These are phyloP conservation scores for Penicillium hesseltinei DNA, from an alignment of 2,329 filamentous ascomycete species.

Conservation along the genomic window DNA sequence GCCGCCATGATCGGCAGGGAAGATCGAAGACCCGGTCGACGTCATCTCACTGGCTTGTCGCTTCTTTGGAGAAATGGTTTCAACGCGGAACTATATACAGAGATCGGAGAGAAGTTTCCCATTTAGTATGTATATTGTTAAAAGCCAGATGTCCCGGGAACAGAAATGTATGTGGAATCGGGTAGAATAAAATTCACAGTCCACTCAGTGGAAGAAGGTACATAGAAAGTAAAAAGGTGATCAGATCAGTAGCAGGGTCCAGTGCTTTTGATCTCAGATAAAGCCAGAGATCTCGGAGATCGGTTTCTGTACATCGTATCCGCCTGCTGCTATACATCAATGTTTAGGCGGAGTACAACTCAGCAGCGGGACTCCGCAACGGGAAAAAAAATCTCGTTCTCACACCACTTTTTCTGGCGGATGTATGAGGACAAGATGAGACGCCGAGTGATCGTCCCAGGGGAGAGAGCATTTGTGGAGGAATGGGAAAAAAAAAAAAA, in stretches of 20 bases:
- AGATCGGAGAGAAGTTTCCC: too few species aligned
- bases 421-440: background rate
- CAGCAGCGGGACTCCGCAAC: background rate
- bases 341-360: slow-evolving; percentile 4
- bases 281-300: background rate
- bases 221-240: background rate
- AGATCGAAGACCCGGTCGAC: too few species aligned
- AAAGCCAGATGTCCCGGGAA: background rate
- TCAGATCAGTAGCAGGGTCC: background rate
- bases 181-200: background rate
- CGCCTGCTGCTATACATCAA: slow-evolving; percentile 19
- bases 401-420: background rate
- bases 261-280: slow-evolving; percentile 12
- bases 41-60: too few species aligned
- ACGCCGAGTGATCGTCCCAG: too few species aligned
- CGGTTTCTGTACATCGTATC: slow-evolving; percentile 17
- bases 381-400: background rate
- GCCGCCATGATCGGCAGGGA: too few species aligned
- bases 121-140: background rate
- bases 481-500: background rate
- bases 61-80: too few species aligned
- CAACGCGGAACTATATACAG: background rate
- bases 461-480: background rate
- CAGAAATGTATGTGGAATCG: slow-evolving; percentile 8
- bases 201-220: slow-evolving; percentile 8